phyloP scores from a whole-genome alignment of 1,284 basidiomycete species.

The Leccinum pachyderme region DNA sequence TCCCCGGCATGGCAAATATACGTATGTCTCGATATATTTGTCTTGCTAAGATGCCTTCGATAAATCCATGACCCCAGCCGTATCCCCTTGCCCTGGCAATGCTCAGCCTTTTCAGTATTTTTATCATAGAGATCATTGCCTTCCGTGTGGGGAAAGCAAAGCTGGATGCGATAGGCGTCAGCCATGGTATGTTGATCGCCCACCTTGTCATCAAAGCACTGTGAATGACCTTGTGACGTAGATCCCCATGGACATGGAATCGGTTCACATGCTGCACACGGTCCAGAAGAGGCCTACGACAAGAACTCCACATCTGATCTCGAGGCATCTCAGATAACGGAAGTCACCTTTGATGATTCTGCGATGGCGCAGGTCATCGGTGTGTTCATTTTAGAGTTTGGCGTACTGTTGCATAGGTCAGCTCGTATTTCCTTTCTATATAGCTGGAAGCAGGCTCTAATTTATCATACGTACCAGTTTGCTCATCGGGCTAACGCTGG shows the following conservation, averaged over 20 bases:
- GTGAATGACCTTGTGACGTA: slow-evolving; percentile 22
- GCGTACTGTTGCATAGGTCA: slow-evolving; percentile 83
- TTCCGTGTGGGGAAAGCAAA: slow-evolving; percentile 77
- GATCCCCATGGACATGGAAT: slow-evolving; percentile 67
- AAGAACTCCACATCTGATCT: slow-evolving; percentile 19
- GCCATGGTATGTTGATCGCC: slow-evolving; percentile 45
- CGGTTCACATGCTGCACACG: slow-evolving; percentile 69
- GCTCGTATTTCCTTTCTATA: background rate
- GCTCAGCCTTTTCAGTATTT: slow-evolving; percentile 78
- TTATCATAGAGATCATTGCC: slow-evolving; percentile 82
- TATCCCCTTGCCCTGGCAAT: slow-evolving; percentile 82
- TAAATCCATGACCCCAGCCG: slow-evolving; percentile 44
- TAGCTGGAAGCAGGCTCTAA: background rate
- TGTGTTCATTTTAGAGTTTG: slow-evolving; percentile 86
- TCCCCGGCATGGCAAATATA: slow-evolving; percentile 69
- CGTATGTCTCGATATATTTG: slow-evolving; percentile 43
- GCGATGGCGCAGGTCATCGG: slow-evolving; percentile 80
- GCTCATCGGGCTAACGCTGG: slow-evolving; percentile 92
- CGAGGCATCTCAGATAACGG: slow-evolving; percentile 16
- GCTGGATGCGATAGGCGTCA: slow-evolving; percentile 52
- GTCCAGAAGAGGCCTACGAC: slow-evolving; percentile 46
- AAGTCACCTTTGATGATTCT: slow-evolving; percentile 36
- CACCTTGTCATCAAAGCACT: background rate
- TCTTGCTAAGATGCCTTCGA: slow-evolving; percentile 1
- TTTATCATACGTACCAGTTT: slow-evolving; percentile 42